These are phyloP conservation scores for Circinella minor DNA, from an alignment of 371 early-diverging fungal species.

Conservation along the genomic window DNA sequence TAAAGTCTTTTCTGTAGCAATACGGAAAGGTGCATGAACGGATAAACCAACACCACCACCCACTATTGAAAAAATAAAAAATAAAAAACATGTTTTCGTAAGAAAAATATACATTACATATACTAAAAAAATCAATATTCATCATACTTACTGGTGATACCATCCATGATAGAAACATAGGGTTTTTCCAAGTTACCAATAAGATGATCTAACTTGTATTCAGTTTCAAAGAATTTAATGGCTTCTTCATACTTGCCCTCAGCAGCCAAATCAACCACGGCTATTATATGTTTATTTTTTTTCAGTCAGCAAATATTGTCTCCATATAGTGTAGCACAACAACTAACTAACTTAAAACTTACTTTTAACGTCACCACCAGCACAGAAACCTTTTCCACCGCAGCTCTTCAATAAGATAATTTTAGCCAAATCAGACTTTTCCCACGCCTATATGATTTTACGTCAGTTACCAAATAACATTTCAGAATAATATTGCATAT, in stretches of 20 bases:
- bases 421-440: slow-evolving; percentile 86
- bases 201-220: slow-evolving; percentile 92
- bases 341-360: slow-evolving; percentile 14
- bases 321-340: not conserved
- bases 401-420: slow-evolving; percentile 83
- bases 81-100: too few species aligned
- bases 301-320: not conserved
- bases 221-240: slow-evolving; percentile 85
- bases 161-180: slow-evolving; percentile 87
- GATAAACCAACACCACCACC: slow-evolving; percentile 97
- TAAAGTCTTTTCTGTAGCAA: slow-evolving; percentile 93
- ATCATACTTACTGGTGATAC: slow-evolving; percentile 82
- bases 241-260: slow-evolving; percentile 57
- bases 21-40: slow-evolving; percentile 94
- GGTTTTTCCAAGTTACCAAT: slow-evolving; percentile 90
- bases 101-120: too few species aligned
- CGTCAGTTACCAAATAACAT: slow-evolving; percentile 2
- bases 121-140: too few species aligned
- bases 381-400: slow-evolving; percentile 90
- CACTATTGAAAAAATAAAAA: slow-evolving; percentile 57
- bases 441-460: slow-evolving; percentile 74
- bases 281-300: slow-evolving; percentile 21
- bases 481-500: not conserved
- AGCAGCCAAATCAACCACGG: slow-evolving; percentile 49
- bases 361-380: slow-evolving; percentile 96